These are phyloP conservation scores for Penicillium maclennaniae DNA, from an alignment of 495 filamentous ascomycete genomes.

Conservation along the genomic window DNA sequence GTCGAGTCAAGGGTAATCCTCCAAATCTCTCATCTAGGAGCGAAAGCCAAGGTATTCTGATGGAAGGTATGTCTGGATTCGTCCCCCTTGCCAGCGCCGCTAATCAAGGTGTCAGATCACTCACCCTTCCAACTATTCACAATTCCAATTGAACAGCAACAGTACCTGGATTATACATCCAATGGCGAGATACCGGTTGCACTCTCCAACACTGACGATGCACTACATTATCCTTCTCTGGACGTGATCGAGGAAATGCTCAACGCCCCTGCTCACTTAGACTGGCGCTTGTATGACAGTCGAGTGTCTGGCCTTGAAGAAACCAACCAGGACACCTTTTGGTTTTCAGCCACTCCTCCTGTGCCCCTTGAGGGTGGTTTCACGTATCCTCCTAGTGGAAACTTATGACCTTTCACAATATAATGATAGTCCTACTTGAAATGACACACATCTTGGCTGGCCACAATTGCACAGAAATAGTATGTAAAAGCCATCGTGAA, in stretches of 20 bases:
- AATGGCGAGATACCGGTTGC: background rate
- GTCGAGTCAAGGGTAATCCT: slow-evolving; percentile 51
- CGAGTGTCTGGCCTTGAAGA: slow-evolving; percentile 14
- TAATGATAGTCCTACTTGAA: too few relatives aligned
- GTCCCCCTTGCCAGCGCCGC: background rate
- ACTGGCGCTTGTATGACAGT: slow-evolving; percentile 48
- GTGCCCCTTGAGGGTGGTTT: too few relatives aligned
- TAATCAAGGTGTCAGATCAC: slow-evolving; percentile 7
- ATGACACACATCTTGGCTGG: too few relatives aligned
- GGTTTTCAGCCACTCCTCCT: slow-evolving; percentile 3
- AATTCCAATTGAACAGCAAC: slow-evolving; percentile 8
- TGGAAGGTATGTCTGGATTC: slow-evolving; percentile 25
- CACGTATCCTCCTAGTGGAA: too few relatives aligned
- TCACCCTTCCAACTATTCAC: background rate
- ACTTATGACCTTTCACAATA: too few relatives aligned
- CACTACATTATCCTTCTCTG: slow-evolving; percentile 33
- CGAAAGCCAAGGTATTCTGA: background rate
- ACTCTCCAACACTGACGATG: slow-evolving; percentile 1
- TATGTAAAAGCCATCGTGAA: too few relatives aligned
- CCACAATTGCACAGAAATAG: too few relatives aligned
- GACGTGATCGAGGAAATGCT: slow-evolving; percentile 55
- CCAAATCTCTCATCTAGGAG: slow-evolving; percentile 25
- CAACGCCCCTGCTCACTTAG: slow-evolving; percentile 51
- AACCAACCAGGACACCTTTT: slow-evolving; percentile 14
- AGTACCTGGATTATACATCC: slow-evolving; percentile 1